Conservation (phyloP, 345 rosid species). For the Gossypium longicalyx region DNA sequence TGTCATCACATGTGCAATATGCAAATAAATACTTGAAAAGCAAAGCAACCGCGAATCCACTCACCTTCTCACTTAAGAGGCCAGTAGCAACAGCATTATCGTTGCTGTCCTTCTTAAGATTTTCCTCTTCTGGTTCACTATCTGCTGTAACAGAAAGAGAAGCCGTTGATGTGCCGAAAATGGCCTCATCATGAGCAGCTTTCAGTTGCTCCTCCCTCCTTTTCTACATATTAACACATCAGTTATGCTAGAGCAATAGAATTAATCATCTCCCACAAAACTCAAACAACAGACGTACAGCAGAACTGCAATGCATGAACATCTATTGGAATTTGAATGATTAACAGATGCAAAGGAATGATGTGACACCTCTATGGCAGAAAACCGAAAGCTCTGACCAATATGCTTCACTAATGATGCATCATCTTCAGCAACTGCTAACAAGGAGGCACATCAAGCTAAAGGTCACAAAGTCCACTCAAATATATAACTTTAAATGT, state of each 20-base stretch:
- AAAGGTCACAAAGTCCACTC: not conserved
- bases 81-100: conserved; percentile 31
- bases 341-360: not conserved
- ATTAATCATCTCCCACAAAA: not conserved
- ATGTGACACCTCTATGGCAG: conserved; percentile 63
- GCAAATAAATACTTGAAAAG: not conserved
- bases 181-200: conserved; percentile 87
- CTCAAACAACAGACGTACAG: not conserved
- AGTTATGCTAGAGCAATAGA: not conserved
- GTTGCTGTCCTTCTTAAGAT: conserved; percentile 30
- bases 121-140: conserved; percentile 30
- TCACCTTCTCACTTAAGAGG: conserved; percentile 80
- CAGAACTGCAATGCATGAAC: not conserved
- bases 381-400: conserved; percentile 81
- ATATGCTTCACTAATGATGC: conserved; percentile 70
- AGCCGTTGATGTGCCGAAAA: conserved; percentile 67
- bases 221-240: conserved; percentile 37
- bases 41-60: not conserved
- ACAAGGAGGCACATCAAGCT: not conserved
- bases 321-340: conserved; percentile 2
- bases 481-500: not conserved
- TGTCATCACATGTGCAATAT: not conserved
- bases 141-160: conserved; percentile 26
- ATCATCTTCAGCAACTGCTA: conserved; percentile 80
- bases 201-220: conserved; percentile 66